phyloP scores from a whole-genome alignment of 2,329 filamentous ascomycete species.

The Zasmidium cellare region DNA sequence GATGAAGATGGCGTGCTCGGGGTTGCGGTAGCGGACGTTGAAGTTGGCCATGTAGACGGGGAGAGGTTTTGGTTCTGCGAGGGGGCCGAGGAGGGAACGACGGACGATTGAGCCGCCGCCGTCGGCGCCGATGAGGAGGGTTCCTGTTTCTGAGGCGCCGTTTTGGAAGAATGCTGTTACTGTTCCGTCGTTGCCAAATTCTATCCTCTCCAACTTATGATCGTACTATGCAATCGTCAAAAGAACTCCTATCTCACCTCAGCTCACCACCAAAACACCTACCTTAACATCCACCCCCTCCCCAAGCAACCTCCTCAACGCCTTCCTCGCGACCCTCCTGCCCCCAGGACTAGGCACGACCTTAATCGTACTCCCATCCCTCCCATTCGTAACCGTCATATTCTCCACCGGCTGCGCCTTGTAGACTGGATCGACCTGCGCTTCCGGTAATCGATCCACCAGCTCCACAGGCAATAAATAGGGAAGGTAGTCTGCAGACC shows the following conservation, averaged over 20 bases:
- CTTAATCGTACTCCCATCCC: slow-evolving; percentile 16
- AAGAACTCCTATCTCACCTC: background rate
- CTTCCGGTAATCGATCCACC: slow-evolving; percentile 8
- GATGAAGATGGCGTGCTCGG: slow-evolving; percentile 12
- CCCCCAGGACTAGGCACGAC: background rate
- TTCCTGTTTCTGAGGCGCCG: slow-evolving; percentile 11
- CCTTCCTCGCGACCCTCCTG: slow-evolving; percentile 16
- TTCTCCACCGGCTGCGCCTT: slow-evolving; percentile 12
- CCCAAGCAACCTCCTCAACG: slow-evolving; percentile 16
- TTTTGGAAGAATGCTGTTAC: slow-evolving; percentile 20
- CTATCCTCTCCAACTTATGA: slow-evolving; percentile 4
- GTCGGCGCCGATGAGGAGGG: slow-evolving; percentile 20
- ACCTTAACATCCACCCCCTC: slow-evolving; percentile 16
- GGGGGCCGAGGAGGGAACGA: slow-evolving; percentile 1
- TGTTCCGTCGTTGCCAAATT: slow-evolving; percentile 8
- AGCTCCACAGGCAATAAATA: slow-evolving; percentile 18
- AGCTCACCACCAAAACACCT: too few species aligned
- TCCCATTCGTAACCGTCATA: slow-evolving; percentile 2
- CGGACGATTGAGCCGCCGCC: slow-evolving; percentile 20
- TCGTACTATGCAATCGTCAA: background rate
- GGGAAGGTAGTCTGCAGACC: slow-evolving; percentile 15
- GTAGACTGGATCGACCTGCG: slow-evolving; percentile 19
- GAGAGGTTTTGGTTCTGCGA: background rate
- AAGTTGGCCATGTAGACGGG: slow-evolving; percentile 7
- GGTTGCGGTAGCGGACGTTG: slow-evolving; percentile 7